These are phyloP conservation scores for Yarrowia porcina DNA, from an alignment of 805 yeast genomes.

Conservation along the genomic window DNA sequence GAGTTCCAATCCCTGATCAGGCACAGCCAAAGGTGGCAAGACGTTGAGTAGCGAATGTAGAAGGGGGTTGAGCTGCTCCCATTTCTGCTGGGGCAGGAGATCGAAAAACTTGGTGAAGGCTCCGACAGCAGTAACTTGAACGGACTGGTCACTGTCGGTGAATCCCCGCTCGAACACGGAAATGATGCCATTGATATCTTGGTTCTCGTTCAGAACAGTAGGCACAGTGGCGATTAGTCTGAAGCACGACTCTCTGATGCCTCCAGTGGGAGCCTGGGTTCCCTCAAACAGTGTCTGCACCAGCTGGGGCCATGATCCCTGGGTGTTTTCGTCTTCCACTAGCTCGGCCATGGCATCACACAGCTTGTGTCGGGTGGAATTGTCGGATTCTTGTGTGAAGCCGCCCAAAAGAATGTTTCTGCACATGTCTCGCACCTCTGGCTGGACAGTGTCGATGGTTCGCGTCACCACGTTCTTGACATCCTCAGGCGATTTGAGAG, in stretches of 20 bases:
- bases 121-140: slow-evolving; percentile 84
- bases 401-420: slow-evolving; percentile 69
- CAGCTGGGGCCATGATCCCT: slow-evolving; percentile 69
- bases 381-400: slow-evolving; percentile 63
- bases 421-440: slow-evolving; percentile 57
- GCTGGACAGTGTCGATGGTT: slow-evolving; percentile 67
- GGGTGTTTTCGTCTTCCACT: slow-evolving; percentile 42
- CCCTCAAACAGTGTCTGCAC: slow-evolving; percentile 73
- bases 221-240: slow-evolving; percentile 86
- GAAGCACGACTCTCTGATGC: slow-evolving; percentile 84
- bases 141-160: slow-evolving; percentile 73
- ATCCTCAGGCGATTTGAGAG: slow-evolving; percentile 71
- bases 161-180: slow-evolving; percentile 80
- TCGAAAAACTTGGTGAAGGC: slow-evolving; percentile 91
- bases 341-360: slow-evolving; percentile 94
- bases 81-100: slow-evolving; percentile 68
- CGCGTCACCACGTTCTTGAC: slow-evolving; percentile 65
- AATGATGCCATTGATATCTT: slow-evolving; percentile 49
- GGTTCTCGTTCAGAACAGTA: slow-evolving; percentile 60
- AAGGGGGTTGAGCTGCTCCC: slow-evolving; percentile 74
- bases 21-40: slow-evolving; percentile 75
- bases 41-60: slow-evolving; percentile 83
- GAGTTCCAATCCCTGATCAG: slow-evolving; percentile 75
- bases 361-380: slow-evolving; percentile 80
- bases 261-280: slow-evolving; percentile 51